Evolutionary conservation across 1,139 yeast genomes (phyloP).

Genomic region (Taphrina communis): DNA sequence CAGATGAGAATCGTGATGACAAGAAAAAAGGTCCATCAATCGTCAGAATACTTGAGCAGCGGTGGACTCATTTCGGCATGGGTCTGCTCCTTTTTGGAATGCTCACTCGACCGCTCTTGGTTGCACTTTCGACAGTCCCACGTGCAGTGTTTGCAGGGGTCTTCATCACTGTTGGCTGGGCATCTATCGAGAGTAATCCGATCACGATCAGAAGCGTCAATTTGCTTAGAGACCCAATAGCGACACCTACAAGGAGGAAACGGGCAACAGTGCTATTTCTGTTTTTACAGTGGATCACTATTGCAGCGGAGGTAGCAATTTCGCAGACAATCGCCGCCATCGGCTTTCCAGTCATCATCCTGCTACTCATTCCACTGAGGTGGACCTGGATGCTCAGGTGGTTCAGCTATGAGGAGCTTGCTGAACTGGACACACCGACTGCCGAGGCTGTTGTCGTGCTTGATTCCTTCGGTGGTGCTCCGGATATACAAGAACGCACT

Average conservation of each 20-base stretch:
- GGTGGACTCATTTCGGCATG: constrained; percentile 81
- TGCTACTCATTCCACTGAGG: constrained; percentile 58
- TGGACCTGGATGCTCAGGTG: constrained; percentile 61
- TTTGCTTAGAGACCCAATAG: constrained; percentile 63
- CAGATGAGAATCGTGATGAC: constrained; percentile 43
- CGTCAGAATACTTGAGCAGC: constrained; percentile 66
- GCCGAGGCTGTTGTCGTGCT: constrained; percentile 64
- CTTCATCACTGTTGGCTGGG: constrained; percentile 89
- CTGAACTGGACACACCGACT: constrained; percentile 71
- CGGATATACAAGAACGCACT: constrained; percentile 24
- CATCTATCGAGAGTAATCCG: constrained; percentile 72
- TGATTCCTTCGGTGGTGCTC: constrained; percentile 45
- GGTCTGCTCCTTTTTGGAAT: constrained; percentile 82
- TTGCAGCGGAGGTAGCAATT: constrained; percentile 78
- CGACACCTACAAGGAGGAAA: constrained; percentile 49
- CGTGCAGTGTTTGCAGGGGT: constrained; percentile 92
- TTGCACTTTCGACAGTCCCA: constrained; percentile 84
- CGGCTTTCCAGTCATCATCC: constrained; percentile 87
- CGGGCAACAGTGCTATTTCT: constrained; percentile 63
- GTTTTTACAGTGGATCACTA: constrained; percentile 66
- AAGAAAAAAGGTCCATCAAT: constrained; percentile 17
- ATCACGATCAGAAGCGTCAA: constrained; percentile 69
- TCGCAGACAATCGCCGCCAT: constrained; percentile 89
- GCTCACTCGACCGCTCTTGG: constrained; percentile 85
- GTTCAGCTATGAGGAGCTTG: constrained; percentile 67